A percentile compares a stretch with the other conserved stretches of the same genome.
Evolutionary conservation across 768 basidiomycete species (phyloP).

Genomic region (Phaffia australis): DNA sequence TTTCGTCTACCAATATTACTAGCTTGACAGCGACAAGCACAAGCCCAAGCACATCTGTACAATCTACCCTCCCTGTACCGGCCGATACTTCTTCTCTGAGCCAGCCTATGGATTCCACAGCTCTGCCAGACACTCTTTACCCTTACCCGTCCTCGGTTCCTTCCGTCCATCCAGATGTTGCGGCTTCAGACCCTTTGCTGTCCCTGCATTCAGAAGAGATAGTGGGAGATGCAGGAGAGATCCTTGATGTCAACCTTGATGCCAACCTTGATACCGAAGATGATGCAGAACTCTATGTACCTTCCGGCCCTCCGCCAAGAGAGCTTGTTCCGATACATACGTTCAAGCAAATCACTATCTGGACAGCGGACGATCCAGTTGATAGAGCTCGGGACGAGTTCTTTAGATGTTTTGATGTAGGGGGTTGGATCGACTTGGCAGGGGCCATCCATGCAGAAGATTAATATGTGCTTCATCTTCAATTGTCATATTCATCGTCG

Average conservation of each 20-base stretch:
- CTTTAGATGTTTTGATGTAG: conserved; percentile 11
- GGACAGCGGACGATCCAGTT: conserved; percentile 25
- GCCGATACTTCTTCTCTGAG: no score
- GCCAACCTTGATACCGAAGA: not conserved
- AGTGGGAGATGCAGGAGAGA: not conserved
- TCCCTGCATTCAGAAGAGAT: not conserved
- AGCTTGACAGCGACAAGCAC: no score
- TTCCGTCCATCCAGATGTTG: not conserved
- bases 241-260: no score
- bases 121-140: no score
- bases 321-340: conserved; percentile 9
- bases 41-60: no score
- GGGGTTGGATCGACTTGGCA: conserved; percentile 22
- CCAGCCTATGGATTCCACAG: not conserved
- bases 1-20: no score
- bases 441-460: conserved; percentile 13
- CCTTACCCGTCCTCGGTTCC: not conserved
- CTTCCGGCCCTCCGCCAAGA: not conserved
- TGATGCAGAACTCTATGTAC: not conserved
- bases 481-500: no score
- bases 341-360: conserved; percentile 19
- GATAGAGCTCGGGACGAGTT: conserved; percentile 20
- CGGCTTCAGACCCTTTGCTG: not conserved
- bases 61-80: no score
- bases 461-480: no score